Percentiles rank a stretch among this genome's conserved stretches.
These are phyloP conservation scores for Podaxis mareebaensis DNA, from an alignment of 768 basidiomycete genomes.

Conservation along the genomic window DNA sequence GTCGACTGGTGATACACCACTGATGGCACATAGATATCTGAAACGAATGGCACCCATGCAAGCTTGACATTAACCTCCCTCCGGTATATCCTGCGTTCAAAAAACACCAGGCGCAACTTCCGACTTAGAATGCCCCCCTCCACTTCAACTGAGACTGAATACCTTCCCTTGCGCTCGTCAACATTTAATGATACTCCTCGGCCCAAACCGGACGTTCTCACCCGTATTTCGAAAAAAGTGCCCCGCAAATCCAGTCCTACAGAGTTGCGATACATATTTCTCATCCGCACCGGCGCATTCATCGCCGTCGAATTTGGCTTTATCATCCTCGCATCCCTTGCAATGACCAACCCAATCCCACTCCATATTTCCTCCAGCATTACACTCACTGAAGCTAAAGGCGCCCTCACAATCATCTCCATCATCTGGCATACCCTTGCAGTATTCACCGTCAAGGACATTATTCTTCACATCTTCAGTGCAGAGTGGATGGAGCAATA, in stretches of 20 bases:
- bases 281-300: background rate
- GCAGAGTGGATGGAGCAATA: constrained; percentile 11
- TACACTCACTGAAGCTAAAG: constrained; percentile 4
- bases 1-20: no score
- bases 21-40: no score
- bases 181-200: background rate
- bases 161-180: background rate
- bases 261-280: background rate
- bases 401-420: background rate
- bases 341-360: background rate
- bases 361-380: background rate
- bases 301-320: background rate
- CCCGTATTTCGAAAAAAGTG: background rate
- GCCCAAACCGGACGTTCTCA: background rate
- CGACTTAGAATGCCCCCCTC: background rate
- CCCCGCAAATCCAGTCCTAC: background rate
- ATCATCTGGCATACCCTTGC: constrained; percentile 13
- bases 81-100: no score
- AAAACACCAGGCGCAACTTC: background rate
- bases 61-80: no score
- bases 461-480: constrained; percentile 8
- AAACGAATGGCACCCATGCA: no score
- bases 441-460: background rate
- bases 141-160: background rate
- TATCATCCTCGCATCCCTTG: background rate